These are phyloP conservation scores for Fagus sylvatica DNA, from an alignment of 306 rosid species.

Conservation along the genomic window DNA sequence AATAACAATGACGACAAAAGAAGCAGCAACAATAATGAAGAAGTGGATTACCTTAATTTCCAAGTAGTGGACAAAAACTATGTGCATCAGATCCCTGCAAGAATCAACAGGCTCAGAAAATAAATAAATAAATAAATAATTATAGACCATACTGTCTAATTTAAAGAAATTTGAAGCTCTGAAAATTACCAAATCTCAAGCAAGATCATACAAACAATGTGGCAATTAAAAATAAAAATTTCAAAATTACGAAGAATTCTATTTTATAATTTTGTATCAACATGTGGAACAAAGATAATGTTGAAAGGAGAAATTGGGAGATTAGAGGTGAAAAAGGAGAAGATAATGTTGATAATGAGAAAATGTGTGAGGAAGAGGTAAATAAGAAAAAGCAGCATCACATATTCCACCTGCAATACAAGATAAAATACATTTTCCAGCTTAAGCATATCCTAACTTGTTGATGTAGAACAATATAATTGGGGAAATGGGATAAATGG, in stretches of 20 bases:
- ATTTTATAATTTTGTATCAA: neutral
- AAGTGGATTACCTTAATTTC: conserved; percentile 73
- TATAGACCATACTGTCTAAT: neutral
- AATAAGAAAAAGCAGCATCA: neutral
- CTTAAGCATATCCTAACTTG: neutral
- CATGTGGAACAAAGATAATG: neutral
- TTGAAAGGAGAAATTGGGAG: neutral
- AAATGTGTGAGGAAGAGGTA: neutral
- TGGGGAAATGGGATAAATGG: no score
- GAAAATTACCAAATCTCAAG: no score
- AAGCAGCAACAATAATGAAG: neutral
- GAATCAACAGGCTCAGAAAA: conserved; percentile 26
- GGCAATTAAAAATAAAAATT: neutral
- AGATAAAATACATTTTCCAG: neutral
- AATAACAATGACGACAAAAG: neutral
- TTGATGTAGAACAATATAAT: no score
- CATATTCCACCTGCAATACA: neutral
- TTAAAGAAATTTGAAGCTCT: neutral
- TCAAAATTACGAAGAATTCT: neutral
- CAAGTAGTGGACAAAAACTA: conserved; percentile 93
- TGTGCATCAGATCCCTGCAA: conserved; percentile 89
- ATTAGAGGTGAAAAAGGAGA: neutral
- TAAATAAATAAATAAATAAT: neutral
- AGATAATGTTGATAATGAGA: neutral
- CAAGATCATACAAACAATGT: neutral